A percentile compares a stretch with the other conserved stretches of the same genome.
phyloP scores from a whole-genome alignment of 768 basidiomycete genomes.

The Tephrocybe sp. region DNA sequence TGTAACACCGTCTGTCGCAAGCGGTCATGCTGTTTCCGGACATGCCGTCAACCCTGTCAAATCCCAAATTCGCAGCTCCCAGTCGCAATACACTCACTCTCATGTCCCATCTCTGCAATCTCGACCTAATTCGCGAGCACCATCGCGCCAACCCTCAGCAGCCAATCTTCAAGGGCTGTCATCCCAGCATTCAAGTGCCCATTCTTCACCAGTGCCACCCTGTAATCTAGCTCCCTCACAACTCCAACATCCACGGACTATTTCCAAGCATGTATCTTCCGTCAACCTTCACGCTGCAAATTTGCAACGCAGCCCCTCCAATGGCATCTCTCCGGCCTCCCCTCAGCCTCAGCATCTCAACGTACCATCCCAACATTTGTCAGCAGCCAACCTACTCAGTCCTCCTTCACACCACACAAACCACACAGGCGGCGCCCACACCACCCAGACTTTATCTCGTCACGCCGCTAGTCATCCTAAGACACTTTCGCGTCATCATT shows the following conservation, averaged over 20 bases:
- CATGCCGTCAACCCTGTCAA: not conserved
- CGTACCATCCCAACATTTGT: not conserved
- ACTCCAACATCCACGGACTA: not conserved
- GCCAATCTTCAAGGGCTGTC: not conserved
- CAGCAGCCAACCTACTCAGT: not conserved
- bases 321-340: not conserved
- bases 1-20: not conserved
- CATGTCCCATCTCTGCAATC: not conserved
- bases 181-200: not conserved
- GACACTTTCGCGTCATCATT: not conserved
- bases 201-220: not conserved
- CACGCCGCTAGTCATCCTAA: not conserved
- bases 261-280: not conserved
- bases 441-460: not conserved
- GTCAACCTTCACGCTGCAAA: not conserved
- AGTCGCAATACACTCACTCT: slow-evolving; percentile 10
- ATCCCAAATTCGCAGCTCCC: not conserved
- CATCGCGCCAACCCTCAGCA: not conserved
- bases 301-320: not conserved
- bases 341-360: not conserved
- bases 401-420: no score
- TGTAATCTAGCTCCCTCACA: not conserved
- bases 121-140: not conserved
- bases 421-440: no score
- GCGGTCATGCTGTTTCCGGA: not conserved